phyloP scores from a whole-genome alignment of 129 eudicot genomes.

The Helichrysum umbraculigerum region DNA sequence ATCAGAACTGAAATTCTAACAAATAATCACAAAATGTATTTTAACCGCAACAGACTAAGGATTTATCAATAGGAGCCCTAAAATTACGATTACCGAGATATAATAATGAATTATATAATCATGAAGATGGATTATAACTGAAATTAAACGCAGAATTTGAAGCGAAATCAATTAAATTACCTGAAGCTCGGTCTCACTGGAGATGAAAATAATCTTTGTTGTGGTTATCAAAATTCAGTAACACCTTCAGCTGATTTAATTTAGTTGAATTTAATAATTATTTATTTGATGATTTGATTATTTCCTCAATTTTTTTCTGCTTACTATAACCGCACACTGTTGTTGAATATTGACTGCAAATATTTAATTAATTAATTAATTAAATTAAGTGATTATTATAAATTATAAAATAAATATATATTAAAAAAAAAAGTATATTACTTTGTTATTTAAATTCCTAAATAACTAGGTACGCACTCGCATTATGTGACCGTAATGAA shows the following conservation, averaged over 20 bases:
- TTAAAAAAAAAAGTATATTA: too few relatives aligned
- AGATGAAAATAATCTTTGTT: conserved; percentile 11
- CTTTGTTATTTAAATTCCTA: too few relatives aligned
- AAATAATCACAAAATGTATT: neutral
- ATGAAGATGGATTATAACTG: neutral
- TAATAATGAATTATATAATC: conserved; percentile 13
- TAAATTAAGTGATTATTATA: too few relatives aligned
- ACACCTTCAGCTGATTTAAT: conserved; percentile 14
- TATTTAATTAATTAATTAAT: too few relatives aligned
- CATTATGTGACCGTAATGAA: too few relatives aligned
- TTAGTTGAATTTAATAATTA: neutral
- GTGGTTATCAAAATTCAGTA: conserved; percentile 23
- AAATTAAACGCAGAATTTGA: conserved; percentile 8
- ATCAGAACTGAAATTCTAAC: conserved; percentile 11
- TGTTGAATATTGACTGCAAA: conserved; percentile 1
- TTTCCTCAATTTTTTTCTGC: neutral
- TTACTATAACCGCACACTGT: neutral
- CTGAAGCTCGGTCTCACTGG: conserved; percentile 25
- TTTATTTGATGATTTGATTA: neutral
- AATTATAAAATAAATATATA: too few relatives aligned
- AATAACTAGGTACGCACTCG: too few relatives aligned
- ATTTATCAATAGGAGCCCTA: neutral
- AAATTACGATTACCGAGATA: conserved; percentile 2
- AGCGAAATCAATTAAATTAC: conserved; percentile 9
- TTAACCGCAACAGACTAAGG: neutral